phyloP scores from a whole-genome alignment of 306 rosid species.

The Datisca glomerata region DNA sequence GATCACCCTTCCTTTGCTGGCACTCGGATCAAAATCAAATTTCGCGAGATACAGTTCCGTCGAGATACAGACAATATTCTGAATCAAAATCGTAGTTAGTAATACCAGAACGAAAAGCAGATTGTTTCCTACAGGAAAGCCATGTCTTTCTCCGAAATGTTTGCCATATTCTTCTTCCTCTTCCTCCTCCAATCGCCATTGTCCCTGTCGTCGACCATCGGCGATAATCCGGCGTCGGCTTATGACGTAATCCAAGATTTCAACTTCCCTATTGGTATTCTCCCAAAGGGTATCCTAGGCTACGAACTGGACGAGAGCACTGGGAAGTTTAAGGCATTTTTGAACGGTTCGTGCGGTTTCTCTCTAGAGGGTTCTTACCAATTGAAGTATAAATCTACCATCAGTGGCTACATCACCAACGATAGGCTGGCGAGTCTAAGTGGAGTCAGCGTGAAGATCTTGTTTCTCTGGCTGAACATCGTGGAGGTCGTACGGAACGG shows the following conservation, averaged over 20 bases:
- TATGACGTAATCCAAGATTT: constrained; percentile 39
- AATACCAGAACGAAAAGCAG: too few relatives aligned
- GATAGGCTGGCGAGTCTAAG: constrained; percentile 33
- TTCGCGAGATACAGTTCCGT: too few relatives aligned
- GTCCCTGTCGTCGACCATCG: constrained; percentile 7
- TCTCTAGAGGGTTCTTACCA: constrained; percentile 57
- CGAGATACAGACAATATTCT: too few relatives aligned
- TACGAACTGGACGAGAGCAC: constrained; percentile 35
- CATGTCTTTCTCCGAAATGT: too few relatives aligned
- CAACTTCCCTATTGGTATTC: constrained; percentile 56
- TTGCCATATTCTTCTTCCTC: too few relatives aligned
- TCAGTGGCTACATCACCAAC: constrained; percentile 41
- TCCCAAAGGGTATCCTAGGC: constrained; percentile 45
- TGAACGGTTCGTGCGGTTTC: constrained; percentile 56
- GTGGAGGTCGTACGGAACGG: constrained; percentile 51
- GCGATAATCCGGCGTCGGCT: constrained; percentile 19
- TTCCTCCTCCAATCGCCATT: constrained; percentile 21
- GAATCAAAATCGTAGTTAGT: too few relatives aligned
- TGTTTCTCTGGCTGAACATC: constrained; percentile 68
- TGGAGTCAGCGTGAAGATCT: constrained; percentile 69
- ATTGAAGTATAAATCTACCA: constrained; percentile 50
- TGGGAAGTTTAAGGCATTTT: constrained; percentile 43
- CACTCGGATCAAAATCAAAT: too few relatives aligned
- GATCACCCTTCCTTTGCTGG: too few relatives aligned
- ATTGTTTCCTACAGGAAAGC: too few relatives aligned